Evolutionary conservation across 352 stramenopile species (phyloP), one percentile per base, ranked within the genome.

Genomic region (Pythium dissotocum): DNA sequence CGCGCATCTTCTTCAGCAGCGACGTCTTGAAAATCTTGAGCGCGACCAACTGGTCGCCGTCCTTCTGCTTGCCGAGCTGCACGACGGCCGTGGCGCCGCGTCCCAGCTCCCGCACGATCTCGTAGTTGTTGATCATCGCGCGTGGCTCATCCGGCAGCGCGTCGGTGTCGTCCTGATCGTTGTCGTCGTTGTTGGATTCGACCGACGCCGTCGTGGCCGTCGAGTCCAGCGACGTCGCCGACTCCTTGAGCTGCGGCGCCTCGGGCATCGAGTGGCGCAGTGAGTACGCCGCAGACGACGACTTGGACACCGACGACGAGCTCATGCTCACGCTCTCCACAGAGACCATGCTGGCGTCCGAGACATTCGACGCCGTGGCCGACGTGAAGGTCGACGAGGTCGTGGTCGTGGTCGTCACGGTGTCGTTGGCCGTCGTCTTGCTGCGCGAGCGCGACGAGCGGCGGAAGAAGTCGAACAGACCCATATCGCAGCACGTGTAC

Each of bases 1-100:
- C 87, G 52, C 87, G 85, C 83, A 94, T 94, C 60, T 91, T 92
- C 60, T 89, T 89, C 10, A 95, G 75, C 54, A 95, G 67, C 66
- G 87, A 95, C 58, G 85, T 95, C 67, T 91, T 91, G 63, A 93
- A 93, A 53, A 93, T 85, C 66, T 95, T 95, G 16, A 95, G 73
- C 32, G 87, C 87, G 26, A 95, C 85, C 32, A 94, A 69, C 44
- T 77, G 42, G 21, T 73, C 63, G 57, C 64, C 70, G 36, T 79
- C 75, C 54, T 88, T 88, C 33, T 87, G 73, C 21, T 77, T 79
- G 14, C 85, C 88, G 18, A 95, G 80, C 72, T 95, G 85, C 67
- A 95, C 88, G 14, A 91, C 76, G 8, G 86, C 85, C 6, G 86
- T 94, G 10, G 88, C 86, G 13, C 88, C 88, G 32, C 87, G 83